Evolutionary conservation across 352 stramenopile species (phyloP).

Genomic region (Aphanomyces astaci): DNA sequence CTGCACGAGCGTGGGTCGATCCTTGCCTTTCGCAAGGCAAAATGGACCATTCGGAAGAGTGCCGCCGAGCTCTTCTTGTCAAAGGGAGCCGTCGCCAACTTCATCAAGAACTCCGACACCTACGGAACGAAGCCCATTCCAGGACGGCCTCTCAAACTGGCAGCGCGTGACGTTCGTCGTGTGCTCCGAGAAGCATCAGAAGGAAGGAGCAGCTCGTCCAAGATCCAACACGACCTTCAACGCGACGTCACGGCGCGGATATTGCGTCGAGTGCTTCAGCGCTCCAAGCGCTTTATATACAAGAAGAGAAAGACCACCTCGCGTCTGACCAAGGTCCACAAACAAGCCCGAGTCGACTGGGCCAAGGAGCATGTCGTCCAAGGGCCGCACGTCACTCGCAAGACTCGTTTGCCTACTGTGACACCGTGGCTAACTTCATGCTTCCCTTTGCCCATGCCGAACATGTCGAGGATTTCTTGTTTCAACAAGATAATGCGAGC

Average conservation of each 20-base stretch:
- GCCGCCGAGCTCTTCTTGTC: background rate
- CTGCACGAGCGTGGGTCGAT: background rate
- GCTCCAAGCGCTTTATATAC: slow-evolving; percentile 14
- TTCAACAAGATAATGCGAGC: slow-evolving; percentile 6
- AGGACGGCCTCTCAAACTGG: background rate
- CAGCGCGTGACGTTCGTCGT: background rate
- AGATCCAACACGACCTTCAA: slow-evolving; percentile 18
- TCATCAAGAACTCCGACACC: background rate
- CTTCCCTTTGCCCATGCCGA: slow-evolving; percentile 24
- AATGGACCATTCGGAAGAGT: background rate
- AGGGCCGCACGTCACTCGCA: slow-evolving; percentile 22
- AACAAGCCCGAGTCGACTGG: slow-evolving; percentile 16
- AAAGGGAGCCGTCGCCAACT: background rate
- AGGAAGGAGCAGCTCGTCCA: slow-evolving; percentile 4
- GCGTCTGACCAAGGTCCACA: slow-evolving; percentile 21
- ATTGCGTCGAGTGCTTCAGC: slow-evolving; percentile 11
- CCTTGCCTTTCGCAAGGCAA: slow-evolving; percentile 1
- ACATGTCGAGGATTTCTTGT: background rate
- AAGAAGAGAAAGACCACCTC: slow-evolving; percentile 22
- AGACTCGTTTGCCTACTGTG: slow-evolving; percentile 27
- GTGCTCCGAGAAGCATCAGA: slow-evolving; percentile 20
- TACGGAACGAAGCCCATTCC: background rate
- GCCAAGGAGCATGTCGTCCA: slow-evolving; percentile 5
- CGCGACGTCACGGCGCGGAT: slow-evolving; percentile 12
- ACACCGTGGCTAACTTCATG: slow-evolving; percentile 29